These are phyloP conservation scores for Solanum piurae DNA, from an alignment of 257 asterid genomes.

Conservation along the genomic window DNA sequence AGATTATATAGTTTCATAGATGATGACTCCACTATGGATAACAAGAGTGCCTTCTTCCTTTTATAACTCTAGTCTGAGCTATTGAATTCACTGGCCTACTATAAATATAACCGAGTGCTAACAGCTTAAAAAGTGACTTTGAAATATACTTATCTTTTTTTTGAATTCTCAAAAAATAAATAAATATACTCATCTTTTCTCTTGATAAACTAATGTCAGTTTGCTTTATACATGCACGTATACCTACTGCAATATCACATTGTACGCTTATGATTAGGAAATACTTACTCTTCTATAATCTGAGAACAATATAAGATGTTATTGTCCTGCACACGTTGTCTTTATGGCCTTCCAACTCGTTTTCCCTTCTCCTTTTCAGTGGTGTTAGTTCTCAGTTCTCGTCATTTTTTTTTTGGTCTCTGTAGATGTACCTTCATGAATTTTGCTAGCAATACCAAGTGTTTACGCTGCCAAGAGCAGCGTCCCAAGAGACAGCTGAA, in stretches of 20 bases:
- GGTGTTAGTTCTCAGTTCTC: background rate
- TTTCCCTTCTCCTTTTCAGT: background rate
- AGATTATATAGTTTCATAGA: background rate
- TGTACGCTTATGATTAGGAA: background rate
- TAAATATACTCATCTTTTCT: background rate
- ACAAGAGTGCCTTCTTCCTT: background rate
- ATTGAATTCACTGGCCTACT: background rate
- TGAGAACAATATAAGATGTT: background rate
- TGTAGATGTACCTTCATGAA: conserved; percentile 76
- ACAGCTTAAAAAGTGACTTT: background rate
- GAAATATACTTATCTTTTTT: background rate
- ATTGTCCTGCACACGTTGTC: background rate
- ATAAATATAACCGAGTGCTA: background rate
- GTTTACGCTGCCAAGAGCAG: conserved; percentile 52
- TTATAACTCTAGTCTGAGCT: background rate
- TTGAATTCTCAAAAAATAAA: background rate
- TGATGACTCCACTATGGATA: background rate
- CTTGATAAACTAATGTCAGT: background rate
- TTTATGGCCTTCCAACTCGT: background rate
- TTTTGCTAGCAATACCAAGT: conserved; percentile 54
- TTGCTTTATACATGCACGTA: background rate
- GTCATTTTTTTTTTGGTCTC: background rate
- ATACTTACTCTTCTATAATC: background rate
- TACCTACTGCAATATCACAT: background rate
- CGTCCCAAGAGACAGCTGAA: conserved; percentile 53